A percentile compares a stretch with the other conserved stretches of the same genome.
These are phyloP conservation scores for Elaeis guineensis DNA, from an alignment of 176 grass and related monocot genomes.

Conservation along the genomic window DNA sequence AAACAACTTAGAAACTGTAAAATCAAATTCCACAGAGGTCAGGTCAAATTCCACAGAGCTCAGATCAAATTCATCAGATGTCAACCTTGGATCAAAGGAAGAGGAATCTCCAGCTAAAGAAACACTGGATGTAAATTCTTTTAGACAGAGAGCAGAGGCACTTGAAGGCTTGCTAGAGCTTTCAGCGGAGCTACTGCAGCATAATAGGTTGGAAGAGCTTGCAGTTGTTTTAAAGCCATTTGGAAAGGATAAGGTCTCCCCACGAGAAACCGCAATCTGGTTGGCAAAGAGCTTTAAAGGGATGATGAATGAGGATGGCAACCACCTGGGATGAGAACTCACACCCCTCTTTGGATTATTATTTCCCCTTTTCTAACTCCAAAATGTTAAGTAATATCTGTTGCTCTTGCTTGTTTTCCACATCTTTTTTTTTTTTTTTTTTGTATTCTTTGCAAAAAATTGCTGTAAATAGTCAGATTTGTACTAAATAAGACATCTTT, in stretches of 20 bases:
- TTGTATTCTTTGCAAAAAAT: conserved; percentile 25
- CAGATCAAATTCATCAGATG: conserved; percentile 27
- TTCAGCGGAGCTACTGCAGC: conserved; percentile 72
- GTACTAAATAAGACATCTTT: conserved; percentile 32
- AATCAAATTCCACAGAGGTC: conserved; percentile 30
- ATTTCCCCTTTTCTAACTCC: conserved; percentile 6
- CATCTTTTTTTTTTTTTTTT: background rate
- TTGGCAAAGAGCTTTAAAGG: conserved; percentile 97
- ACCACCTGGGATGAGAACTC: conserved; percentile 33
- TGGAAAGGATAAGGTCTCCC: conserved; percentile 91
- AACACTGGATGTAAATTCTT: conserved; percentile 83
- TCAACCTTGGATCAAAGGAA: conserved; percentile 36
- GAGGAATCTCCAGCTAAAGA: conserved; percentile 52
- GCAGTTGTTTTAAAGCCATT: conserved; percentile 90
- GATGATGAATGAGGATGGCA: conserved; percentile 90
- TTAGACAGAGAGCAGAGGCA: conserved; percentile 88
- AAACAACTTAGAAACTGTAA: conserved; percentile 29
- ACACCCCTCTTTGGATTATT: conserved; percentile 3
- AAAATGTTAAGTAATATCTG: conserved; percentile 20
- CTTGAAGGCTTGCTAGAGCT: conserved; percentile 94
- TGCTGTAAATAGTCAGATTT: conserved; percentile 50
- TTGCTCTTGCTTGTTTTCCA: conserved; percentile 18
- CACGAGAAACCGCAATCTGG: conserved; percentile 96
- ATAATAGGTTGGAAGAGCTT: conserved; percentile 80
- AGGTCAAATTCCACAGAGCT: conserved; percentile 26